phyloP scores from a whole-genome alignment of 768 basidiomycete species.

The Tulasnella sp. region DNA sequence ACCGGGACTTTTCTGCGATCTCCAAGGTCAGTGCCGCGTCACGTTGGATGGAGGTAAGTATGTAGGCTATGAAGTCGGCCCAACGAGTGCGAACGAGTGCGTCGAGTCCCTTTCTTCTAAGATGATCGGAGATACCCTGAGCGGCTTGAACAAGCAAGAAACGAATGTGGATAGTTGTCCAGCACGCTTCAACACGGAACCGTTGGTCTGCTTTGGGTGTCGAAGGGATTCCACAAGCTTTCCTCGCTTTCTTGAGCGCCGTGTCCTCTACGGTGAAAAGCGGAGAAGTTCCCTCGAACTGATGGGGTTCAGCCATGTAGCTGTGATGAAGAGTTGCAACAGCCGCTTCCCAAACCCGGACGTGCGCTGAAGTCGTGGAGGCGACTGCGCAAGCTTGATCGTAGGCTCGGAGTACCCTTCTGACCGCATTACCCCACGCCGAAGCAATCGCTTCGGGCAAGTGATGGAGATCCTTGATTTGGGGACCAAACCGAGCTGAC shows the following conservation, averaged over 20 bases:
- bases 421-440: slow-evolving; percentile 33
- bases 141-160: slow-evolving; percentile 39
- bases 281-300: slow-evolving; percentile 31
- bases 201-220: slow-evolving; percentile 45
- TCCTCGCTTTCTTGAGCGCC: slow-evolving; percentile 41
- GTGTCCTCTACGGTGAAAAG: slow-evolving; percentile 24
- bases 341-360: slow-evolving; percentile 49
- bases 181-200: slow-evolving; percentile 50
- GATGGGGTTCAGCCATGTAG: slow-evolving; percentile 33
- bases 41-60: slow-evolving; percentile 34
- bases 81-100: slow-evolving; percentile 23
- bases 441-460: slow-evolving; percentile 1
- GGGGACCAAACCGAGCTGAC: neutral
- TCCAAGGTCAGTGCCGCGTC: slow-evolving; percentile 38
- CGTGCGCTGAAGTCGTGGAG: slow-evolving; percentile 41
- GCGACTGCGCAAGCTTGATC: slow-evolving; percentile 31
- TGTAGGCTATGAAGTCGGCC: slow-evolving; percentile 37
- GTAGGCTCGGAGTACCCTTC: slow-evolving; percentile 32
- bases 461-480: neutral
- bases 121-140: slow-evolving; percentile 29
- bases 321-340: slow-evolving; percentile 39
- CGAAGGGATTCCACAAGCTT: slow-evolving; percentile 43
- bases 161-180: slow-evolving; percentile 42
- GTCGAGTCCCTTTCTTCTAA: slow-evolving; percentile 18
- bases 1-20: slow-evolving; percentile 39